Evolutionary conservation across 192 early-diverging fungal genomes (phyloP).

Genomic region (Neocallimastix lanati): DNA sequence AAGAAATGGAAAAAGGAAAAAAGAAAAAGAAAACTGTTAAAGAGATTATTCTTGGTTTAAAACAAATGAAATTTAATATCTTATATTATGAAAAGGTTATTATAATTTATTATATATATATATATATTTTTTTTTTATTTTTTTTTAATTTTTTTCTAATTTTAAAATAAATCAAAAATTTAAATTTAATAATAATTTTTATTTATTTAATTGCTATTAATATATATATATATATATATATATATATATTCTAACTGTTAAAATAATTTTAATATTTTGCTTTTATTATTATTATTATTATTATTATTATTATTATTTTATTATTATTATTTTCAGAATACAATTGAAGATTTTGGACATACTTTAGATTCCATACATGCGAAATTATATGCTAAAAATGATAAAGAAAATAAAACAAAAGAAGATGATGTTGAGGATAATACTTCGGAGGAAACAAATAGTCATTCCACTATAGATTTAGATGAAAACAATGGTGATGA

Average conservation of each 20-base stretch:
- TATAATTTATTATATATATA: too few relatives aligned
- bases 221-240: too few relatives aligned
- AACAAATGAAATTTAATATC: neutral
- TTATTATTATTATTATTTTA: too few relatives aligned
- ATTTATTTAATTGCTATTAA: too few relatives aligned
- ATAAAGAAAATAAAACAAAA: neutral
- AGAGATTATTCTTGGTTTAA: neutral
- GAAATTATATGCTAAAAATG: neutral
- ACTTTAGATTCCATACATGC: neutral
- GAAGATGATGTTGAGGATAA: neutral
- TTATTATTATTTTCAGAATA: neutral
- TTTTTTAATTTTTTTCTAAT: too few relatives aligned
- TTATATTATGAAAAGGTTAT: neutral
- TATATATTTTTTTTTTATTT: too few relatives aligned
- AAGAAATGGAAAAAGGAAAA: neutral
- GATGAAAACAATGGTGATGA: neutral
- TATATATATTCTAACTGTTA: too few relatives aligned
- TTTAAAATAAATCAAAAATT: too few relatives aligned
- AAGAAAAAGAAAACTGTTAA: neutral
- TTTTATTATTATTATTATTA: too few relatives aligned
- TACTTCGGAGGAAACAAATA: neutral
- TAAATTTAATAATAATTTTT: too few relatives aligned
- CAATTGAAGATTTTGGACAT: neutral
- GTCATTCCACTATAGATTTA: neutral
- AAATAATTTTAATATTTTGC: too few relatives aligned